Percentiles rank a stretch among this genome's conserved stretches.
Conservation (phyloP, 805 yeast species). For the Candida sonorensis region DNA sequence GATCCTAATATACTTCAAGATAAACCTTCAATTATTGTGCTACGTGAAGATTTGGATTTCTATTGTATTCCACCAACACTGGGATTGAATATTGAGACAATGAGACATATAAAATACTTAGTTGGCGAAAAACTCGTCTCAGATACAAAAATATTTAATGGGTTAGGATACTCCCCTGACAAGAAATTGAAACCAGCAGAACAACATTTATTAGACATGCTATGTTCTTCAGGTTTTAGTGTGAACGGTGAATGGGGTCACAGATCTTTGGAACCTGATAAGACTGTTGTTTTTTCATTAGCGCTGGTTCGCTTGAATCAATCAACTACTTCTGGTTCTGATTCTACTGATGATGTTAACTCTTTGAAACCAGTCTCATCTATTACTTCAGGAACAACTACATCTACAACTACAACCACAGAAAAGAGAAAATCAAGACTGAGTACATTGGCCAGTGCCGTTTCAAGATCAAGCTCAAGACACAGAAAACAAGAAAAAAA, state of each 20-base stretch:
- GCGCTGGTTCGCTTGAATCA: conserved; percentile 57
- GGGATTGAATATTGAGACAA: conserved; percentile 49
- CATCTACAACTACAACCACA: conserved; percentile 13
- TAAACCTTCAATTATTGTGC: conserved; percentile 85
- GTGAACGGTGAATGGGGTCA: conserved; percentile 76
- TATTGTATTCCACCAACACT: conserved; percentile 77
- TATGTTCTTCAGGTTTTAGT: conserved; percentile 80
- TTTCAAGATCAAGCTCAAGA: conserved; percentile 34
- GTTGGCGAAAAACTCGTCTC: conserved; percentile 63
- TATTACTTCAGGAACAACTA: too few relatives aligned
- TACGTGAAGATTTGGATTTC: conserved; percentile 90
- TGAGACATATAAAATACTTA: conserved; percentile 60
- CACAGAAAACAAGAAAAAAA: conserved; percentile 26
- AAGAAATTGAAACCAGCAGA: conserved; percentile 80
- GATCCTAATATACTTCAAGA: conserved; percentile 63
- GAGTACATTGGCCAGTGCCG: conserved; percentile 56
- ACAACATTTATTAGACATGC: conserved; percentile 90
- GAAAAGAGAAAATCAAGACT: conserved; percentile 47
- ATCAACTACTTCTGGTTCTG: conserved; percentile 8
- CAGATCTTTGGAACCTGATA: conserved; percentile 79
- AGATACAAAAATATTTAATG: conserved; percentile 64
- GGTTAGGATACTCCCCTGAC: conserved; percentile 56
- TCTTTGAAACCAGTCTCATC: conserved; percentile 27
- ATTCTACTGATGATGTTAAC: conserved; percentile 18
- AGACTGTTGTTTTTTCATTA: conserved; percentile 80